A percentile compares a stretch with the other conserved stretches of the same genome.
Conservation (phyloP, 352 stramenopile species). For the Pythium pyrilobum region DNA sequence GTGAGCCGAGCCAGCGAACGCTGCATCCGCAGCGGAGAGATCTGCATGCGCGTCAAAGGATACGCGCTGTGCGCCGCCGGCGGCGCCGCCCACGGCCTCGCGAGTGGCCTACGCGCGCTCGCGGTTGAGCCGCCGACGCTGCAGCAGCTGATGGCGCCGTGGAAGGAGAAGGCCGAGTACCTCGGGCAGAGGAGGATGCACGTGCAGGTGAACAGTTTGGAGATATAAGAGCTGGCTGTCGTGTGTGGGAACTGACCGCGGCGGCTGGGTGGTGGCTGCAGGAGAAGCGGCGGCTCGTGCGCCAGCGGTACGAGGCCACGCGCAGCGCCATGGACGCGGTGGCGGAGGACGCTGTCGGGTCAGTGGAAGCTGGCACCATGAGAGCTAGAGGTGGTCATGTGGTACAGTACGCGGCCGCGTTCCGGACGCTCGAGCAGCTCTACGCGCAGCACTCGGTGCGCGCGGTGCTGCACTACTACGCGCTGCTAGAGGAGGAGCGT, state of each 20-base stretch:
- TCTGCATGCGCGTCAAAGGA: slow-evolving; percentile 35
- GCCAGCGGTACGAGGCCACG: not conserved
- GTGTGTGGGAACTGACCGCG: not conserved
- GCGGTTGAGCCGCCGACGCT: slow-evolving; percentile 24
- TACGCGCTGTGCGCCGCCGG: slow-evolving; percentile 13
- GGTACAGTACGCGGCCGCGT: slow-evolving; percentile 20
- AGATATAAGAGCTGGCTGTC: too few species aligned
- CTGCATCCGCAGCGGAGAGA: slow-evolving; percentile 35
- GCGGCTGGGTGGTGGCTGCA: not conserved
- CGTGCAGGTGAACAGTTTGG: slow-evolving; percentile 13
- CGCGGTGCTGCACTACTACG: slow-evolving; percentile 35
- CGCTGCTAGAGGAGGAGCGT: slow-evolving; percentile 43
- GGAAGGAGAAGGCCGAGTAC: slow-evolving; percentile 22
- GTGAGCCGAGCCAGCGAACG: too few species aligned
- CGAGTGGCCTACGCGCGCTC: slow-evolving; percentile 9
- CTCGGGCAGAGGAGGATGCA: slow-evolving; percentile 14
- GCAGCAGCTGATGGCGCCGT: slow-evolving; percentile 19
- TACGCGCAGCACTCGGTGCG: slow-evolving; percentile 28
- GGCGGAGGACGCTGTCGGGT: not conserved
- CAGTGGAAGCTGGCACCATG: not conserved
- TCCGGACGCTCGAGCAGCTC: slow-evolving; percentile 22
- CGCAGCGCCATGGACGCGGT: not conserved
- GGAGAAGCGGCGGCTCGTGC: slow-evolving; percentile 4
- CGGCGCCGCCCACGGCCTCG: slow-evolving; percentile 6
- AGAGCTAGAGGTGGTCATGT: not conserved